Evolutionary conservation across 2,329 filamentous ascomycete species (phyloP).

Genomic region (Mycogone perniciosa): DNA sequence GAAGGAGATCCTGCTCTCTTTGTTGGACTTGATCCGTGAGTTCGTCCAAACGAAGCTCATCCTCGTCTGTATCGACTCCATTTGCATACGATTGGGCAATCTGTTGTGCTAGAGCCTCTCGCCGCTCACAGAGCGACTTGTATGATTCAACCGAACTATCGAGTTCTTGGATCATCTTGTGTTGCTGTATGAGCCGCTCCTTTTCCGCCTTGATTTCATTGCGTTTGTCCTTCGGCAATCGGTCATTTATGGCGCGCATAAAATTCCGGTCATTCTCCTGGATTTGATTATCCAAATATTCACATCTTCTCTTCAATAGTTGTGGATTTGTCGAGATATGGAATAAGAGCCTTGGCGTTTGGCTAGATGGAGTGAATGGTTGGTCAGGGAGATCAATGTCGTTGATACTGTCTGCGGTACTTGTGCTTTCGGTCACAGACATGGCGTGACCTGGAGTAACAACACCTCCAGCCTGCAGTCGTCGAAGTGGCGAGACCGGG

Average conservation of each 20-base stretch:
- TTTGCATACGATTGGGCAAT: conserved; percentile 46
- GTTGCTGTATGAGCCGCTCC: conserved; percentile 40
- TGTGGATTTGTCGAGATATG: conserved; percentile 25
- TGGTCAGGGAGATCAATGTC: not conserved
- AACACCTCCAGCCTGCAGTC: not conserved
- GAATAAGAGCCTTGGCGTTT: conserved; percentile 23
- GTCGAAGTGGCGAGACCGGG: not conserved
- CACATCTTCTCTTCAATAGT: conserved; percentile 30
- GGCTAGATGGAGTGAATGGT: conserved; percentile 14
- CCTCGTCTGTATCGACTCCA: conserved; percentile 44
- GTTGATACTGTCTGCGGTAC: conserved; percentile 3
- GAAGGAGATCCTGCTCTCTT: conserved; percentile 37
- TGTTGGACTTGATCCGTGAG: conserved; percentile 39
- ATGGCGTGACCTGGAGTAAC: not conserved
- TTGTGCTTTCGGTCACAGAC: conserved; percentile 4
- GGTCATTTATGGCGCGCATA: conserved; percentile 39
- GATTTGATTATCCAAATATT: conserved; percentile 36
- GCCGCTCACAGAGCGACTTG: conserved; percentile 35
- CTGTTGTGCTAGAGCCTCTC: conserved; percentile 39
- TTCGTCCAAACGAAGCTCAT: conserved; percentile 44
- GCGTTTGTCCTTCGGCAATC: conserved; percentile 39
- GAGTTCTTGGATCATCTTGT: conserved; percentile 37
- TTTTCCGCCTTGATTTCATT: conserved; percentile 44
- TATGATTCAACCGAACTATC: conserved; percentile 37
- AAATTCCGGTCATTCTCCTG: conserved; percentile 44